A percentile compares a stretch with the other conserved stretches of the same genome.
Evolutionary conservation across 768 basidiomycete species (phyloP).

Genomic region (Tricholoma sp.): DNA sequence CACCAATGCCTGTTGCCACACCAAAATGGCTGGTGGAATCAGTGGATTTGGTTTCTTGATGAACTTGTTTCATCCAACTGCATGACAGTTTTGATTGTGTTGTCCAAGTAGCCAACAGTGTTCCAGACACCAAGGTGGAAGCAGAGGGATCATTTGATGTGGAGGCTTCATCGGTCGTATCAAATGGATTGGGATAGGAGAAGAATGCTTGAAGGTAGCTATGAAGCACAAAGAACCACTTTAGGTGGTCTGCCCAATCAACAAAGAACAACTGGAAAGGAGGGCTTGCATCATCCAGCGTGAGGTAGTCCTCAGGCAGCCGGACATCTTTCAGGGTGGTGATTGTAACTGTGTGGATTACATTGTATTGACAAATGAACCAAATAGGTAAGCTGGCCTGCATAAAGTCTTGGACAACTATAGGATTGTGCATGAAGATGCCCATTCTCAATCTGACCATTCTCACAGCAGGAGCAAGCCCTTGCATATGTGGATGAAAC

Average conservation of each 20-base stretch:
- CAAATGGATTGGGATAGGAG: background rate
- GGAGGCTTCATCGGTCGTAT: too few species aligned
- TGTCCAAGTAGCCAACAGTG: too few species aligned
- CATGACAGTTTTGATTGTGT: too few species aligned
- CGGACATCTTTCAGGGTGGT: background rate
- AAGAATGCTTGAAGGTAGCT: background rate
- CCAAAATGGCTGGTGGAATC: background rate
- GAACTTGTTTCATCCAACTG: background rate
- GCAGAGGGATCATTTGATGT: too few species aligned
- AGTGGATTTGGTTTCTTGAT: background rate
- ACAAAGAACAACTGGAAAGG: background rate
- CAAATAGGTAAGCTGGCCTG: conserved; percentile 2
- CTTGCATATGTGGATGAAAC: background rate
- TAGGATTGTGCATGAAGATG: background rate
- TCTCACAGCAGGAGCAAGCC: background rate
- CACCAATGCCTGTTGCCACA: background rate
- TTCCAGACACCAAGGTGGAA: too few species aligned
- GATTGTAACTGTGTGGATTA: conserved; percentile 5
- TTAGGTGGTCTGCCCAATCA: background rate
- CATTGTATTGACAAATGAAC: background rate
- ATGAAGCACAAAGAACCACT: background rate
- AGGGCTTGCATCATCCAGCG: background rate
- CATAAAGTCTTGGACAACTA: conserved; percentile 1
- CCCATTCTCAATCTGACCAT: background rate
- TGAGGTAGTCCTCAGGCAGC: background rate